phyloP scores from a whole-genome alignment of 345 rosid genomes.

The Salix suchowensis region DNA sequence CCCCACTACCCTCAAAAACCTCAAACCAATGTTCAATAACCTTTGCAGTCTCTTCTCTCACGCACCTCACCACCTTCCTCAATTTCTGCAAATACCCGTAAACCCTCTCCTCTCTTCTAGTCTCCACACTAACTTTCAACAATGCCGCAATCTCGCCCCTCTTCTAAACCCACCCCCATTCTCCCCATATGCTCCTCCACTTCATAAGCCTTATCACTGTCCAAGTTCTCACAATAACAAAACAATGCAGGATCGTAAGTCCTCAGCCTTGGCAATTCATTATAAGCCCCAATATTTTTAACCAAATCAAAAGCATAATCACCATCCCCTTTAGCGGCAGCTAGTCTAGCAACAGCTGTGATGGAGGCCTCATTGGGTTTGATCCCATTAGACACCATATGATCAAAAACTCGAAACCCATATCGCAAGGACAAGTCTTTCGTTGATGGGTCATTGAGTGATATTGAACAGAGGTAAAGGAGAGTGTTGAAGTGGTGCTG shows the following conservation, averaged over 20 bases:
- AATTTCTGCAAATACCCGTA: slow-evolving; percentile 71
- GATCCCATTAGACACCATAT: slow-evolving; percentile 44
- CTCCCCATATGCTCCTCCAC: slow-evolving; percentile 68
- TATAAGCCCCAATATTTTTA: slow-evolving; percentile 42
- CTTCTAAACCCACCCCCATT: slow-evolving; percentile 56
- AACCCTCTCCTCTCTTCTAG: slow-evolving; percentile 49
- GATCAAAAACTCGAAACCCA: slow-evolving; percentile 60
- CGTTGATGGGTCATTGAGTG: slow-evolving; percentile 31
- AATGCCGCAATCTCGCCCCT: slow-evolving; percentile 59
- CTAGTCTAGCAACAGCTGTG: slow-evolving; percentile 60
- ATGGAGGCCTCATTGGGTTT: slow-evolving; percentile 65
- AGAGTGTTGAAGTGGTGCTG: slow-evolving; percentile 62
- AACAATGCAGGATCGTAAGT: slow-evolving; percentile 71
- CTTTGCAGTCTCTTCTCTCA: slow-evolving; percentile 50
- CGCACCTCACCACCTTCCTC: slow-evolving; percentile 54
- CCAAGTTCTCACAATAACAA: slow-evolving; percentile 60
- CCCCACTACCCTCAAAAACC: slow-evolving; percentile 30
- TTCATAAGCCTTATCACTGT: slow-evolving; percentile 66
- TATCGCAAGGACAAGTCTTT: slow-evolving; percentile 27
- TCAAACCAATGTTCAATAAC: slow-evolving; percentile 61
- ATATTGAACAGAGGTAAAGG: slow-evolving; percentile 64
- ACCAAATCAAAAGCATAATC: slow-evolving; percentile 65
- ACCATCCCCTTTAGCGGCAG: slow-evolving; percentile 72
- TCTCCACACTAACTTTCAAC: slow-evolving; percentile 60
- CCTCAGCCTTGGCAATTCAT: slow-evolving; percentile 58